Conservation (phyloP, 73 alveolate species). For the Paramecium sexaurelia region DNA sequence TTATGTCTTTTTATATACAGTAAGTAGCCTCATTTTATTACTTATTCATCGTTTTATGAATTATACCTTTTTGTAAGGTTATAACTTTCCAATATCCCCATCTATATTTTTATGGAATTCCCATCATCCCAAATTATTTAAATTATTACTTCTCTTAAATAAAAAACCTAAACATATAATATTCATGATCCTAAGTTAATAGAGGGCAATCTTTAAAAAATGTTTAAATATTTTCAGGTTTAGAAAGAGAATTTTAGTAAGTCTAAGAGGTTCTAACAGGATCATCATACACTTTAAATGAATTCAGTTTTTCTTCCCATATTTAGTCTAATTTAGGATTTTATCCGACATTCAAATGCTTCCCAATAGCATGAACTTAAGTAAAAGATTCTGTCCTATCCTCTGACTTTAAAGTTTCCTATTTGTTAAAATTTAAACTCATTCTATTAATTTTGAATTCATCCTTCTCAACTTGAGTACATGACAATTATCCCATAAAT, state of each 20-base stretch:
- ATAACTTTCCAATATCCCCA: conserved; percentile 45
- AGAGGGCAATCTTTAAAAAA: conserved; percentile 5
- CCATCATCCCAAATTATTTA: neutral
- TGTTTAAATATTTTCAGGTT: neutral
- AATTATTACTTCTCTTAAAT: neutral
- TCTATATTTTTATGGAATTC: conserved; percentile 18
- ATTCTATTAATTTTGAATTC: neutral
- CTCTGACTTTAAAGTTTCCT: neutral
- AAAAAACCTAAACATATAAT: neutral
- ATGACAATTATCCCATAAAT: neutral
- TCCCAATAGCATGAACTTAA: neutral
- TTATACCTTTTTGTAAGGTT: neutral
- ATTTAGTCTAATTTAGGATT: neutral
- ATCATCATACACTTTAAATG: neutral
- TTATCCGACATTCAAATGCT: neutral
- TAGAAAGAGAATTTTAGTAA: neutral
- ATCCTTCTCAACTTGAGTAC: neutral
- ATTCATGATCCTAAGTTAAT: neutral
- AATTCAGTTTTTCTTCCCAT: neutral
- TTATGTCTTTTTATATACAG: neutral
- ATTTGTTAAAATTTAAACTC: neutral
- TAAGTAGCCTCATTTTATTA: neutral
- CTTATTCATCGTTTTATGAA: neutral
- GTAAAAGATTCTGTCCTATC: neutral
- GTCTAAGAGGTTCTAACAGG: neutral